Percentiles rank a stretch among this genome's conserved stretches.
Evolutionary conservation across 495 filamentous ascomycete species (phyloP).

Genomic region (Podospora didyma): DNA sequence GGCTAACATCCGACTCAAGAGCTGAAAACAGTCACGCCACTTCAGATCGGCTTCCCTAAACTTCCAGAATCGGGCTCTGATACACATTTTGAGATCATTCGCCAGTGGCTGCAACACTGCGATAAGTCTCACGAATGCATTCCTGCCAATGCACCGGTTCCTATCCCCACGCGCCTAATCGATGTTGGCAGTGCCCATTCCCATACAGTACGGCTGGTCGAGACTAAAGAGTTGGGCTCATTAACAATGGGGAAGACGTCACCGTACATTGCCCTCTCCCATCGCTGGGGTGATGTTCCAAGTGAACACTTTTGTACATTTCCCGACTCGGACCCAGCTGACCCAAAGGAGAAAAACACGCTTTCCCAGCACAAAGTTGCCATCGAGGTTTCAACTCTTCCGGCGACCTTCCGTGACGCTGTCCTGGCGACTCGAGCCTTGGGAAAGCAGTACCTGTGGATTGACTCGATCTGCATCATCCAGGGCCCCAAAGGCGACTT

Average conservation of each 20-base stretch:
- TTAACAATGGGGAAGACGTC: conserved; percentile 5
- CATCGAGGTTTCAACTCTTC: conserved; percentile 11
- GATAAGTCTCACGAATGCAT: conserved; percentile 3
- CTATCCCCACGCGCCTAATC: conserved; percentile 17
- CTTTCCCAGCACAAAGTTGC: conserved; percentile 2
- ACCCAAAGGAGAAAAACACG: background rate
- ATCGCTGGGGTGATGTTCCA: conserved; percentile 10
- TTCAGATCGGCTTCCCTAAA: conserved; percentile 14
- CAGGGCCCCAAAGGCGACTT: conserved; percentile 31
- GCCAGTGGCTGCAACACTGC: conserved; percentile 16
- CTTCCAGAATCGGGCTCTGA: conserved; percentile 9
- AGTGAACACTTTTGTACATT: conserved; percentile 9
- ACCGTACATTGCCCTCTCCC: conserved; percentile 13
- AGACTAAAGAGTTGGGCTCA: background rate
- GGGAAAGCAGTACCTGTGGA: conserved; percentile 25
- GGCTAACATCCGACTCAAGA: too few relatives aligned
- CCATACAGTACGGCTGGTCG: background rate
- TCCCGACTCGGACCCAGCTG: background rate
- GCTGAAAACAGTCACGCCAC: background rate
- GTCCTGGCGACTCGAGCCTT: conserved; percentile 12
- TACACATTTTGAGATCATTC: conserved; percentile 13
- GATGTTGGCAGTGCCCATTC: conserved; percentile 6
- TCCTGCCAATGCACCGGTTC: background rate
- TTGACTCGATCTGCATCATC: conserved; percentile 37
- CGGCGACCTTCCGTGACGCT: conserved; percentile 20